Base-by-base conservation (phyloP, 257 asterid species). In the Solanum lycopersicoides region DNA sequence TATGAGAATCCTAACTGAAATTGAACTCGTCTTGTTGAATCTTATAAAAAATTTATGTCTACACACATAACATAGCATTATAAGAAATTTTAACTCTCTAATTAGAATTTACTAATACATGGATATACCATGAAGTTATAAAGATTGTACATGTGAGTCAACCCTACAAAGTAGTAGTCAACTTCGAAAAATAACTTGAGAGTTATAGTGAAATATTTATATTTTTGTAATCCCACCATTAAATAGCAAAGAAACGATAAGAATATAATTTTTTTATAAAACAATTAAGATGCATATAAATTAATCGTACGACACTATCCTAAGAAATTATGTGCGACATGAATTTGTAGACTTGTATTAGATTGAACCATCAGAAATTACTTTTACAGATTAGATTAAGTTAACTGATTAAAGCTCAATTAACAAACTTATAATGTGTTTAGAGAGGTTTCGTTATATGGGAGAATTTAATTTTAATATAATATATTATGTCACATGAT, bases 271-370 rank as follows among this genome's bases (percentile, higher is more conserved):
- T 41, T 12, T 73, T 39, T 0, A 4, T 12, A 6, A 41, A 41
- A n/a, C n/a, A 77, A 8, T 44, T 0, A n/a, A 77, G 39, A 1
- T 77, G 4, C 6, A 1, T 0, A 18, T 23, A 76, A 23, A 1
- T 0, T 12, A 6, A 3, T 12, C 7, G 7, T 2, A 13, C 20
- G n/a, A 0, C 12, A 41, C 13, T 13, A 0, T n/a, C 14, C 3
- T 14, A 13, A 13, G 12, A 42, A 76, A 76, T 2, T 25, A 16
- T 2, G 84, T 25, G 9, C 25, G 65, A 15, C 20, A 0, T 53
- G 39, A 25, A 44, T 79, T 79, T 44, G 84, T 44, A 44, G 15
- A 45, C 84, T n/a, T 42, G 8, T 13, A 42, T 77, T 42, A 4
- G 20, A 42, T 42, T 77, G 6, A 76, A 42, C 63, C 13, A 77